A percentile compares a stretch with the other conserved stretches of the same genome.
These are phyloP conservation scores for Cryptosporidium canis DNA, from an alignment of 169 alveolate species.

Conservation along the genomic window DNA sequence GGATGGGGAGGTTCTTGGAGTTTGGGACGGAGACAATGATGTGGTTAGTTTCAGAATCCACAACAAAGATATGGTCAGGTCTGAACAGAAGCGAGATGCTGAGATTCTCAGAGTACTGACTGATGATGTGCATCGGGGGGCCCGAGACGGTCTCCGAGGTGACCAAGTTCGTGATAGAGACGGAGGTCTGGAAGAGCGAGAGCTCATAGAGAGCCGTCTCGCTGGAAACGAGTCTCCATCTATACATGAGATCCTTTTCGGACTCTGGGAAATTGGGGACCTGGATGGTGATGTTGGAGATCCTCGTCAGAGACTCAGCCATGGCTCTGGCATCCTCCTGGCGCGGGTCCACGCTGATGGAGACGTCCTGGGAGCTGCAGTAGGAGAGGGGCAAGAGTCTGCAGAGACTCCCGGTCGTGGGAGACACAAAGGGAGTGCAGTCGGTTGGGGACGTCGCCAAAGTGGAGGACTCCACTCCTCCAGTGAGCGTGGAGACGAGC, in stretches of 20 bases:
- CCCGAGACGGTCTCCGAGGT: slow-evolving; percentile 23
- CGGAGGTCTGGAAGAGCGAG: slow-evolving; percentile 39
- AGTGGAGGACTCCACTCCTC: not conserved
- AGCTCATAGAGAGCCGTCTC: slow-evolving; percentile 27
- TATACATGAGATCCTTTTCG: not conserved
- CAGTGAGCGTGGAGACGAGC: not conserved
- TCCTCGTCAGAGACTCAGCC: not conserved
- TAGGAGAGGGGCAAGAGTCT: slow-evolving; percentile 29
- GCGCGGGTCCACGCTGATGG: not conserved
- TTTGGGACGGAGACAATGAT: not conserved
- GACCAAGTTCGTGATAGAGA: not conserved
- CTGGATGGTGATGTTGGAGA: slow-evolving; percentile 12
- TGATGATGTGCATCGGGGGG: slow-evolving; percentile 35
- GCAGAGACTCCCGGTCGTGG: not conserved
- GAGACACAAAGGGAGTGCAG: slow-evolving; percentile 16
- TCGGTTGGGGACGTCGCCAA: not conserved
- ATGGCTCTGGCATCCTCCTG: not conserved
- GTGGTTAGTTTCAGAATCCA: slow-evolving; percentile 15
- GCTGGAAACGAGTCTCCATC: slow-evolving; percentile 8
- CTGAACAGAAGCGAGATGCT: slow-evolving; percentile 13
- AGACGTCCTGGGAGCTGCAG: slow-evolving; percentile 6
- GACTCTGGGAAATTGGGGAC: not conserved
- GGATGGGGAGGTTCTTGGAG: not conserved
- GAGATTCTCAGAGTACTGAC: slow-evolving; percentile 42
- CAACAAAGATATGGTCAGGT: not conserved